A percentile compares a stretch with the other conserved stretches of the same genome.
These are phyloP conservation scores for Pseudozyma flocculosa DNA, from an alignment of 1,284 basidiomycete species.

Conservation along the genomic window DNA sequence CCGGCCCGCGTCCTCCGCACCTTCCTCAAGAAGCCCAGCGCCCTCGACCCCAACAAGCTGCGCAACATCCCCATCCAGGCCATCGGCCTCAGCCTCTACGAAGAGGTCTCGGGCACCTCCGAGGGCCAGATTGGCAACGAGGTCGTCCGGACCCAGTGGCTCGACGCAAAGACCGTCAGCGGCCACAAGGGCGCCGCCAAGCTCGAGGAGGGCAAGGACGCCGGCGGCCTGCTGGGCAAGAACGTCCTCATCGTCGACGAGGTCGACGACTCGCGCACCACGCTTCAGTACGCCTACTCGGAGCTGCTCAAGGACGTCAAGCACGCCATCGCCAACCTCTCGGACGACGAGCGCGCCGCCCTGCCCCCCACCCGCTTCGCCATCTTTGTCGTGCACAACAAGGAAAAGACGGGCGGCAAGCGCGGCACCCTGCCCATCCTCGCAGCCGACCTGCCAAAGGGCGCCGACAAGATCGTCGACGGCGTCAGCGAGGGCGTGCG, in stretches of 20 bases:
- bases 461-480: constrained; percentile 39
- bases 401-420: constrained; percentile 49
- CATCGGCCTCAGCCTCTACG: constrained; percentile 56
- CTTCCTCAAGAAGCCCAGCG: constrained; percentile 52
- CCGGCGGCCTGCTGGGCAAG: constrained; percentile 56
- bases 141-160: constrained; percentile 57
- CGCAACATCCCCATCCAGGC: constrained; percentile 58
- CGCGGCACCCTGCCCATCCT: constrained; percentile 52
- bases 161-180: constrained; percentile 44
- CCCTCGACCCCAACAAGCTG: constrained; percentile 41
- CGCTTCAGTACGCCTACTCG: constrained; percentile 56
- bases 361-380: constrained; percentile 55
- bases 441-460: constrained; percentile 27
- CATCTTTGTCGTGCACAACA: constrained; percentile 58
- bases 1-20: constrained; percentile 56
- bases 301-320: constrained; percentile 56
- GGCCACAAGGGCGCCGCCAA: constrained; percentile 28
- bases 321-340: constrained; percentile 40
- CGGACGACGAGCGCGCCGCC: constrained; percentile 36
- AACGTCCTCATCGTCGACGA: constrained; percentile 57
- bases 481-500: constrained; percentile 50
- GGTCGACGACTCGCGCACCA: constrained; percentile 57
- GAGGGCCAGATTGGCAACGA: constrained; percentile 52
- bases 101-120: constrained; percentile 49
- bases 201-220: constrained; percentile 44